Percentiles rank a stretch among this genome's conserved stretches.
Evolutionary conservation across 805 yeast genomes (phyloP).

Genomic region (Groenewaldozyma tartarivorans): DNA sequence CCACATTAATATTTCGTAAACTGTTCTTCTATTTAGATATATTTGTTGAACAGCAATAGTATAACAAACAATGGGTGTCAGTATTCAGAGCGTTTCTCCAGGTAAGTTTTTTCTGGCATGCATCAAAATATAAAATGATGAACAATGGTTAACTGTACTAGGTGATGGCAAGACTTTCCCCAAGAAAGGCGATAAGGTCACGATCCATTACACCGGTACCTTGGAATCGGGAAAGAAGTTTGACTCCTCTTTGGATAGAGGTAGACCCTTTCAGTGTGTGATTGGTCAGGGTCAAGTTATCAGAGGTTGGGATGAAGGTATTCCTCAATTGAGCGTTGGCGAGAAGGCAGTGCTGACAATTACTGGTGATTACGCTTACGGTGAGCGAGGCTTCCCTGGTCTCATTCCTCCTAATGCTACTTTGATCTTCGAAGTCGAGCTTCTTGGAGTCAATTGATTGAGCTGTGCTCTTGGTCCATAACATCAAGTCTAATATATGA

Average conservation of each 20-base stretch:
- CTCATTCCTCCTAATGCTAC: constrained; percentile 95
- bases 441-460: constrained; percentile 21
- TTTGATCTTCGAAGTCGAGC: constrained; percentile 38
- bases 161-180: constrained; percentile 90
- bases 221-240: constrained; percentile 92
- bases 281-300: constrained; percentile 97
- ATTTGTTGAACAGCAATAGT: no score
- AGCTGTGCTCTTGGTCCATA: background rate
- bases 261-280: constrained; percentile 86
- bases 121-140: background rate
- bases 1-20: no score
- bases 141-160: constrained; percentile 21
- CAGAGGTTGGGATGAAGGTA: constrained; percentile 93
- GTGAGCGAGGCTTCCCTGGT: constrained; percentile 92
- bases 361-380: constrained; percentile 91
- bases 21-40: no score
- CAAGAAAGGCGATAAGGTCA: constrained; percentile 73
- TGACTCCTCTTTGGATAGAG: constrained; percentile 92
- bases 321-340: constrained; percentile 86
- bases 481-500: no score
- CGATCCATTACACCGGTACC: constrained; percentile 94
- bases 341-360: constrained; percentile 88
- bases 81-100: constrained; percentile 27
- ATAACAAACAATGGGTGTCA: constrained; percentile 33
- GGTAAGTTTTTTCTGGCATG: constrained; percentile 20